Percentiles rank a stretch among this genome's conserved stretches.
Evolutionary conservation across 2,329 filamentous ascomycete genomes (phyloP).

Genomic region (Blastomyces emzantsi): DNA sequence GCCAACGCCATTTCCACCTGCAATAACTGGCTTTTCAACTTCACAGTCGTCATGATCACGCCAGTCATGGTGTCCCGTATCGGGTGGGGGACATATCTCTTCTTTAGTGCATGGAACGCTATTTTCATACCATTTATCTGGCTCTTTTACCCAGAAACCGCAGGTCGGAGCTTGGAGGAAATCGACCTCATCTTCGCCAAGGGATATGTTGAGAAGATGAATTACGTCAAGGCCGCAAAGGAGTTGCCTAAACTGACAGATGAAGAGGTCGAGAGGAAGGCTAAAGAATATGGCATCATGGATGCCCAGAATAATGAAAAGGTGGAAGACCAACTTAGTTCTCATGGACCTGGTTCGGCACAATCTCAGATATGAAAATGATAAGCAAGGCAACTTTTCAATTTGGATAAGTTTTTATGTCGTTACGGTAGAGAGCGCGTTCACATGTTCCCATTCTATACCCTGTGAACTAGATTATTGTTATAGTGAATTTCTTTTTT

Average conservation of each 20-base stretch:
- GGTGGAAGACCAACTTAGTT: neutral
- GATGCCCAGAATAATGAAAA: neutral
- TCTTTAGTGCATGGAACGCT: conserved; percentile 36
- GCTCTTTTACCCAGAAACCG: conserved; percentile 48
- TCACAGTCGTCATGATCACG: conserved; percentile 45
- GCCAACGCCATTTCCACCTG: conserved; percentile 47
- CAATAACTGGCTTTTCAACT: conserved; percentile 50
- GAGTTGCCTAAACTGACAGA: conserved; percentile 29
- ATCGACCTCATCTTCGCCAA: conserved; percentile 40
- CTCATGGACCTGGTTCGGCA: neutral
- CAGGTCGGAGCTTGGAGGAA: conserved; percentile 37
- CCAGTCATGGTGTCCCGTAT: conserved; percentile 35
- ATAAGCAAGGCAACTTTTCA: neutral
- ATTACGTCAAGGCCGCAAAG: conserved; percentile 28
- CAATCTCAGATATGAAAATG: neutral
- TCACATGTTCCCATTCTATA: neutral
- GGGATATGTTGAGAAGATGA: conserved; percentile 36
- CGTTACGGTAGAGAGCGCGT: neutral
- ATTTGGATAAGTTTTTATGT: neutral
- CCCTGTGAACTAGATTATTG: neutral
- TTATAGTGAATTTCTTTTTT: neutral
- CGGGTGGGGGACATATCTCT: conserved; percentile 37
- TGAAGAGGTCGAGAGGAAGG: conserved; percentile 22
- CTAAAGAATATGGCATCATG: neutral
- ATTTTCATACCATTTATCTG: conserved; percentile 45